Conservation (phyloP, 1,284 basidiomycete species). For the Apiotrichum gracile region DNA sequence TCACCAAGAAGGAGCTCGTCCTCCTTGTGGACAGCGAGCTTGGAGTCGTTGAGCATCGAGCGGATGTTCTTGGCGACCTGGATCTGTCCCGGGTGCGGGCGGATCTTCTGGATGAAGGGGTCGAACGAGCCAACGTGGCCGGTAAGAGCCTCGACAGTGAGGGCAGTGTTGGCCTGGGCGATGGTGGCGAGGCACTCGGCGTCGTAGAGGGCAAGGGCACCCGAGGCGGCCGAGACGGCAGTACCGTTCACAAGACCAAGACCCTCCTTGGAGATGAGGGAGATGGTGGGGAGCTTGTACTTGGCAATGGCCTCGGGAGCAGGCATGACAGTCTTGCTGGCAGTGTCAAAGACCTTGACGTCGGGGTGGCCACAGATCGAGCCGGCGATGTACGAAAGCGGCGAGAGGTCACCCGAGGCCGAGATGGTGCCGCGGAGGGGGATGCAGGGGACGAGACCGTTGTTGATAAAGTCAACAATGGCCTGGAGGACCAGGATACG, state of each 20-base stretch:
- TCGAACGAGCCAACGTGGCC: conserved; percentile 17
- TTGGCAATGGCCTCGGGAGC: conserved; percentile 15
- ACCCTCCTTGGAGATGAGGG: conserved; percentile 16
- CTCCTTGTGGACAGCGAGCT: conserved; percentile 16
- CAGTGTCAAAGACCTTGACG: conserved; percentile 18
- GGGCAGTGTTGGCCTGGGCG: conserved; percentile 16
- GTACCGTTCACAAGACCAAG: conserved; percentile 20
- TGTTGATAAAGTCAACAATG: conserved; percentile 16
- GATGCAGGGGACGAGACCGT: conserved; percentile 16
- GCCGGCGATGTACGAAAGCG: conserved; percentile 16
- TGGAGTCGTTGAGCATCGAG: conserved; percentile 13
- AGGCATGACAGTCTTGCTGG: background rate
- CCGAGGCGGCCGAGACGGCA: conserved; percentile 14
- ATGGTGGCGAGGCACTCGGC: conserved; percentile 18
- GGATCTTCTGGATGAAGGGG: conserved; percentile 17
- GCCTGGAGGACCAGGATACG: conserved; percentile 16
- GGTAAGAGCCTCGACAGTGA: conserved; percentile 14
- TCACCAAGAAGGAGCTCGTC: conserved; percentile 9
- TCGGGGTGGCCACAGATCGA: conserved; percentile 19
- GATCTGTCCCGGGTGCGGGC: conserved; percentile 16
- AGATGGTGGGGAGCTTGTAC: conserved; percentile 11
- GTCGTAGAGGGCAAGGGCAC: conserved; percentile 17
- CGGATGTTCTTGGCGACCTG: conserved; percentile 14
- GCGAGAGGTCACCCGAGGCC: conserved; percentile 16
- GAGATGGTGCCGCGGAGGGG: conserved; percentile 19